Conservation (phyloP, 495 filamentous ascomycete genomes). For the Chlorociboria aeruginascens region DNA sequence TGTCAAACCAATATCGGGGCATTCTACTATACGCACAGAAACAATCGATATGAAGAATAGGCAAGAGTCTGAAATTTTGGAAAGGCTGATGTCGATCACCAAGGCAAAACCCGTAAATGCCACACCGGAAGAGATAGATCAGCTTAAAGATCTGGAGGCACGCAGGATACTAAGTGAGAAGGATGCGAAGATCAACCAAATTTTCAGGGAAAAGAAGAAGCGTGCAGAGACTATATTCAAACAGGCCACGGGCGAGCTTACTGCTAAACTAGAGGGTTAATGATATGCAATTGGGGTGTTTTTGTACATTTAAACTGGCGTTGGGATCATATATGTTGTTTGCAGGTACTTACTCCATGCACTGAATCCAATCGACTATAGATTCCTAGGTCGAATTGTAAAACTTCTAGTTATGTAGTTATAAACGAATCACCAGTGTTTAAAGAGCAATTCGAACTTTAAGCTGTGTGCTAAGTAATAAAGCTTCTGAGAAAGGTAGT, state of each 20-base stretch:
- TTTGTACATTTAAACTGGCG: conserved; percentile 8
- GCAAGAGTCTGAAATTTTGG: conserved; percentile 52
- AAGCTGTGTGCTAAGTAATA: too few relatives aligned
- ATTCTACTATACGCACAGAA: conserved; percentile 12
- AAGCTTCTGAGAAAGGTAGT: too few relatives aligned
- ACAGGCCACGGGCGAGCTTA: conserved; percentile 3
- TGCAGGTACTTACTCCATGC: background rate
- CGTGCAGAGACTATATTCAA: conserved; percentile 11
- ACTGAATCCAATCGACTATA: background rate
- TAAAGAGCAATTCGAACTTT: too few relatives aligned
- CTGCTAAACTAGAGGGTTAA: background rate
- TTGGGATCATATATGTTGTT: conserved; percentile 5
- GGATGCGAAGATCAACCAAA: conserved; percentile 27
- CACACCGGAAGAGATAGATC: conserved; percentile 45
- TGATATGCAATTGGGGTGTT: background rate
- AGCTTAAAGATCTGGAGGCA: conserved; percentile 48
- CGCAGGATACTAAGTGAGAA: conserved; percentile 46
- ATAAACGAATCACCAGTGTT: too few relatives aligned
- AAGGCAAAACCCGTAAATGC: conserved; percentile 48
- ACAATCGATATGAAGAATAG: conserved; percentile 54
- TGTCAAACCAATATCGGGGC: conserved; percentile 17
- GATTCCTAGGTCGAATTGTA: background rate
- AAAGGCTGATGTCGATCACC: conserved; percentile 54
- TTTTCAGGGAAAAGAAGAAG: conserved; percentile 7
- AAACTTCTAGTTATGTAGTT: background rate